Evolutionary conservation across 129 eudicot species (phyloP).

Genomic region (sunflower (Helianthus annuus)): DNA sequence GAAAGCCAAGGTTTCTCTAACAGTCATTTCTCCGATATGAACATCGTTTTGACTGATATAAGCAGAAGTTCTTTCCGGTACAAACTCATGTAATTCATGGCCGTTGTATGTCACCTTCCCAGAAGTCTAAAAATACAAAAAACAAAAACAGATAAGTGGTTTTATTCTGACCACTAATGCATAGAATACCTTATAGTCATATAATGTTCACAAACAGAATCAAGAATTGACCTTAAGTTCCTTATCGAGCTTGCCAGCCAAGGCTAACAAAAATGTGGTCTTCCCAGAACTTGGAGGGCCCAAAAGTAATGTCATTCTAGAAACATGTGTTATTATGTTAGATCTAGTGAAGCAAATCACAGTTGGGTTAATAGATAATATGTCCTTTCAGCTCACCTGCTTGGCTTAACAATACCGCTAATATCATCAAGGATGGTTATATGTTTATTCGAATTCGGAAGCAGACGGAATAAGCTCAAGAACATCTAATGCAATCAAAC

Average conservation of each 20-base stretch:
- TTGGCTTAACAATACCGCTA: slow-evolving; percentile 76
- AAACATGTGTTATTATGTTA: slow-evolving; percentile 9
- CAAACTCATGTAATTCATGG: slow-evolving; percentile 70
- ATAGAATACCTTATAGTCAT: neutral
- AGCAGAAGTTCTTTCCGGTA: slow-evolving; percentile 88
- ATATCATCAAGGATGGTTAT: slow-evolving; percentile 69
- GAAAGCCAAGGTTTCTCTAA: slow-evolving; percentile 83
- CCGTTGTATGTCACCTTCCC: slow-evolving; percentile 87
- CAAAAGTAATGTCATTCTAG: slow-evolving; percentile 81
- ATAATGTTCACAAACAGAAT: neutral
- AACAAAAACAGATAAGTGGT: neutral
- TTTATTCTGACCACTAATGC: neutral
- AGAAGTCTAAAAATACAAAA: slow-evolving; percentile 38
- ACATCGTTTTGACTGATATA: slow-evolving; percentile 86
- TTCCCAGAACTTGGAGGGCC: slow-evolving; percentile 96
- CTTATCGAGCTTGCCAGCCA: slow-evolving; percentile 70
- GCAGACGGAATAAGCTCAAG: slow-evolving; percentile 45
- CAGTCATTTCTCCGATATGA: slow-evolving; percentile 91
- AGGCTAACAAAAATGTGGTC: slow-evolving; percentile 71
- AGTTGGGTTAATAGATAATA: neutral
- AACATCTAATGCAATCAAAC: slow-evolving; percentile 29
- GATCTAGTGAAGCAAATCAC: neutral
- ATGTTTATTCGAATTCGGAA: slow-evolving; percentile 59
- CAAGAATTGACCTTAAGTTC: slow-evolving; percentile 43
- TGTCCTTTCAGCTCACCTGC: slow-evolving; percentile 49